These are phyloP conservation scores for Nematocida parisii DNA, from an alignment of 371 early-diverging fungal species.

Conservation along the genomic window DNA sequence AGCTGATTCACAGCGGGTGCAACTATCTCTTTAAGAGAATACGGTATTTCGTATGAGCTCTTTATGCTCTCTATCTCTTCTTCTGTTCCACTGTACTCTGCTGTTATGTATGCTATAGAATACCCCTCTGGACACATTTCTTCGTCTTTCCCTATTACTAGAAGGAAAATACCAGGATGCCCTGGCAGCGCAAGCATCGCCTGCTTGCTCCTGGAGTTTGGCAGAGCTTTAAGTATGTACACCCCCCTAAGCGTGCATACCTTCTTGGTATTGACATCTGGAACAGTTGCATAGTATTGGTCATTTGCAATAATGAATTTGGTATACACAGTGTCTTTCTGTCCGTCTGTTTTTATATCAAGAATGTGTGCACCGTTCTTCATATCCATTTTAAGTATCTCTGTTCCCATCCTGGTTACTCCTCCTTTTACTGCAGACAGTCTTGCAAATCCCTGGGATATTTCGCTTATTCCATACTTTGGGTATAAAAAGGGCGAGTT, in stretches of 20 bases:
- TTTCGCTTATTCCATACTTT: conserved; percentile 92
- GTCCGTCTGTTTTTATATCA: conserved; percentile 10
- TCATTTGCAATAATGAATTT: conserved; percentile 40
- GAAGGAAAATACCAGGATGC: conserved; percentile 68
- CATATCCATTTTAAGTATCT: conserved; percentile 13
- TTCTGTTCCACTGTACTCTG: conserved; percentile 59
- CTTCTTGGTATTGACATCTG: conserved; percentile 74
- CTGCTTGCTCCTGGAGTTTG: conserved; percentile 26
- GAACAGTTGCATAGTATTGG: conserved; percentile 73
- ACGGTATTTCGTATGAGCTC: neutral
- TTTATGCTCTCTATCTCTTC: neutral
- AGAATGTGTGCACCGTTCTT: neutral
- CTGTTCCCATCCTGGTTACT: conserved; percentile 65
- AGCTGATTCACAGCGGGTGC: conserved; percentile 13
- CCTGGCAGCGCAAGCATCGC: conserved; percentile 49
- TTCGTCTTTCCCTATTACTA: conserved; percentile 65
- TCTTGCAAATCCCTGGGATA: conserved; percentile 97
- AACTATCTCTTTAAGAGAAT: neutral
- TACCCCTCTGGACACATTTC: conserved; percentile 67
- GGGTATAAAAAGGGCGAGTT: conserved; percentile 97
- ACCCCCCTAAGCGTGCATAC: conserved; percentile 69
- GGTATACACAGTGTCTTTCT: conserved; percentile 6
- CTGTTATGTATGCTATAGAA: conserved; percentile 68
- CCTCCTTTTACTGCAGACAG: conserved; percentile 70
- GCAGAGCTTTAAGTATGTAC: conserved; percentile 47